Evolutionary conservation across 176 grass and related monocot genomes (phyloP).

Genomic region (Avena eriantha): DNA sequence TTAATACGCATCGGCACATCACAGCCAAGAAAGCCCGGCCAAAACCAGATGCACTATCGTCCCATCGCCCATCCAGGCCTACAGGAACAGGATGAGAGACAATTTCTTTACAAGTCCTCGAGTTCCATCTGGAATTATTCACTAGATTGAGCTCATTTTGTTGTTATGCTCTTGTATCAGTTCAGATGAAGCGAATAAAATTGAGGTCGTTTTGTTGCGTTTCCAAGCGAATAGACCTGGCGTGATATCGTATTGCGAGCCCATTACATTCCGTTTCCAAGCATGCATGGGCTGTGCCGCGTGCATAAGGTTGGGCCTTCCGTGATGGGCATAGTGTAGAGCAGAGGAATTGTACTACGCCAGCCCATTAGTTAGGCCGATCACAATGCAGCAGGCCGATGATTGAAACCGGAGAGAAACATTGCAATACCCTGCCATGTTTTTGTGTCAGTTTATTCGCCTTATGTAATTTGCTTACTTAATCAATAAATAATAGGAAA

Average conservation of each 20-base stretch:
- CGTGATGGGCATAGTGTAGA: no score
- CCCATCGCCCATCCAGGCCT: background rate
- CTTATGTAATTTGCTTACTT: no score
- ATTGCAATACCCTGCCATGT: no score
- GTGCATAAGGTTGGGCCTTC: no score
- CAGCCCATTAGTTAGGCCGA: no score
- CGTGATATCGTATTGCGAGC: background rate
- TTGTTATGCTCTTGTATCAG: background rate
- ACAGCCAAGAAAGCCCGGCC: background rate
- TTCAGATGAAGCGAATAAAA: background rate
- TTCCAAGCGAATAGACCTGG: background rate
- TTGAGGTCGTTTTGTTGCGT: no score
- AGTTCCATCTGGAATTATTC: background rate
- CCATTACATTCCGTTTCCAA: background rate
- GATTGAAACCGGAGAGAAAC: no score
- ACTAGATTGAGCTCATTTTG: background rate
- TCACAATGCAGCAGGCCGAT: no score
- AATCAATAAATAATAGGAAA: no score
- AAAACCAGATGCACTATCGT: background rate
- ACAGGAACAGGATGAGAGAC: background rate
- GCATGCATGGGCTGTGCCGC: background rate
- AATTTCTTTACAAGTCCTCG: background rate
- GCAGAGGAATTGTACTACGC: no score
- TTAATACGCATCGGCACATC: background rate
- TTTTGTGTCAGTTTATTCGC: no score